Conservation (phyloP, 176 grass and related monocot genomes). For the Tillandsia fasciculata region DNA sequence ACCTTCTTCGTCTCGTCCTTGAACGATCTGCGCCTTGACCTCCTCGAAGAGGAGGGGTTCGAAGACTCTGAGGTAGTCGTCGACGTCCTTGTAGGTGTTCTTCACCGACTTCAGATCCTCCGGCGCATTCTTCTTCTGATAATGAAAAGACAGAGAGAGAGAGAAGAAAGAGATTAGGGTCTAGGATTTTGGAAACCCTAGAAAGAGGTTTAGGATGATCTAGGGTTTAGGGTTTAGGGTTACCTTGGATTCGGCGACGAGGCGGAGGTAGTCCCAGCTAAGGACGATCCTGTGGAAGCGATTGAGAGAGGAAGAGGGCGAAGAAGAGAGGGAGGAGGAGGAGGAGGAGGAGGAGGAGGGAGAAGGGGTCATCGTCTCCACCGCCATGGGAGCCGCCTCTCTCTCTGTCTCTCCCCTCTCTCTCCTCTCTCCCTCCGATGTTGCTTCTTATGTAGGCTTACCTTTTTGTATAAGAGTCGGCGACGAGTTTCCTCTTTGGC, state of each 20-base stretch:
- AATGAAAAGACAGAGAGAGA: neutral
- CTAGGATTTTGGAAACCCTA: neutral
- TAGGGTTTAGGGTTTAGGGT: neutral
- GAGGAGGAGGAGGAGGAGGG: too few relatives aligned
- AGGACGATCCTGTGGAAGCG: conserved; percentile 79
- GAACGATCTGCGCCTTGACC: conserved; percentile 86
- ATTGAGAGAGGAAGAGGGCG: conserved; percentile 18
- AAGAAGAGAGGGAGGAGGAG: neutral
- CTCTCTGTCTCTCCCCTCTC: too few relatives aligned
- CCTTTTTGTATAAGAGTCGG: too few relatives aligned
- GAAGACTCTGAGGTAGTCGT: conserved; percentile 63
- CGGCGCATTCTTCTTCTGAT: conserved; percentile 27
- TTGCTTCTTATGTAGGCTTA: too few relatives aligned
- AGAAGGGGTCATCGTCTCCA: too few relatives aligned
- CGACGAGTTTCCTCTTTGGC: too few relatives aligned
- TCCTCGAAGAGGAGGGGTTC: conserved; percentile 96
- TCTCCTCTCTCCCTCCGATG: too few relatives aligned
- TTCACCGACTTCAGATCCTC: conserved; percentile 43
- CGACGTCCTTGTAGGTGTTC: conserved; percentile 58
- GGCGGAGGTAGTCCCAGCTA: conserved; percentile 81
- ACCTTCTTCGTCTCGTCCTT: conserved; percentile 67
- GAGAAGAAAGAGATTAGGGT: neutral
- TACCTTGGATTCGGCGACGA: conserved; percentile 64
- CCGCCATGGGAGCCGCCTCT: too few relatives aligned
- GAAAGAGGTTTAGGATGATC: neutral